Percentiles rank a stretch among this genome's conserved stretches.
Conservation (phyloP, 2,329 filamentous ascomycete species). For the Pestalotiopsis sp. region DNA sequence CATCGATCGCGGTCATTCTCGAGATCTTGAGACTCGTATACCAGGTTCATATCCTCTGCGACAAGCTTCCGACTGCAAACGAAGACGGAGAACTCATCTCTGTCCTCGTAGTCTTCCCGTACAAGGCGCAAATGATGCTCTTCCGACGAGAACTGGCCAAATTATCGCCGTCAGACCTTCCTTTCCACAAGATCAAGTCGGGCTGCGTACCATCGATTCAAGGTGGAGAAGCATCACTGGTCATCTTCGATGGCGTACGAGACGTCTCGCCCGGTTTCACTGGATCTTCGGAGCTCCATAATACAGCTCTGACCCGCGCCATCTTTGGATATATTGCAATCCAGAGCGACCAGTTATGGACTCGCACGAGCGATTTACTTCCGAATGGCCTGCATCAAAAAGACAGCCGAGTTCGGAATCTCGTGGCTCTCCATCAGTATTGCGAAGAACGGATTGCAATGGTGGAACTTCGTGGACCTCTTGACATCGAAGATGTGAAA, state of each 20-base stretch:
- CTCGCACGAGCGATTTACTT: background rate
- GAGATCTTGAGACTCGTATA: background rate
- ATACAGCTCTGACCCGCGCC: background rate
- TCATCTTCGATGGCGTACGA: background rate
- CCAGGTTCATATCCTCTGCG: background rate
- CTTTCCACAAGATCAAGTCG: background rate
- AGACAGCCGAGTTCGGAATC: background rate
- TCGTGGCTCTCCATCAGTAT: background rate
- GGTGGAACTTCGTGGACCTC: too few species aligned
- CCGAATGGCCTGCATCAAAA: background rate
- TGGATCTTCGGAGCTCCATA: background rate
- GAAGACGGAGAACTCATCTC: background rate
- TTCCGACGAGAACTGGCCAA: slow-evolving; percentile 64
- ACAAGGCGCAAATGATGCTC: slow-evolving; percentile 60
- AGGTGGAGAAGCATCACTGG: background rate
- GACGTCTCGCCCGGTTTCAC: background rate
- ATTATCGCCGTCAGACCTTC: slow-evolving; percentile 79
- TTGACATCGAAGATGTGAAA: too few species aligned
- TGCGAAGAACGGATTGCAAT: background rate
- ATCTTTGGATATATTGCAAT: background rate
- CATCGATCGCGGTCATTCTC: background rate
- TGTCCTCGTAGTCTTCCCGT: background rate
- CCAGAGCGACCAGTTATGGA: background rate
- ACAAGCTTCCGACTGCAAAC: background rate
- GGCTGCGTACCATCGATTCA: background rate